Conservation (phyloP, 371 early-diverging fungal species). For the Capniomyces stellatus region DNA sequence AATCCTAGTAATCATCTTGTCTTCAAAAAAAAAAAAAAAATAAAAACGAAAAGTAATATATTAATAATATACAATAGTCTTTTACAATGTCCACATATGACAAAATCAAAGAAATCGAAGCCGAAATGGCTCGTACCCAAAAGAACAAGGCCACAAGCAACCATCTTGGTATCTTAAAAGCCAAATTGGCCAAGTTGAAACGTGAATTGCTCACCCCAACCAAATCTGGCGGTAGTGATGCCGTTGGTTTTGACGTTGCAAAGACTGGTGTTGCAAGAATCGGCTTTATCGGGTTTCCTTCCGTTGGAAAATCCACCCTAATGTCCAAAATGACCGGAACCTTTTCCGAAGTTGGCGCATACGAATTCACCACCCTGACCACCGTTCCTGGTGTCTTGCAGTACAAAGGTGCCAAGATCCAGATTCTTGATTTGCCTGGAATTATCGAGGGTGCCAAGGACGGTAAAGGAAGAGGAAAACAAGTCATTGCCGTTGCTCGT, state of each 20-base stretch:
- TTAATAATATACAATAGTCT: background rate
- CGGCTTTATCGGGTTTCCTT: conserved; percentile 89
- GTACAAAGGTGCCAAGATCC: conserved; percentile 95
- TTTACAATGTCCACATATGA: conserved; percentile 28
- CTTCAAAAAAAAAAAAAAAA: no score
- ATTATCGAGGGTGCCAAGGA: conserved; percentile 84
- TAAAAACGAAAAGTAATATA: background rate
- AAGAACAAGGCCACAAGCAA: conserved; percentile 95
- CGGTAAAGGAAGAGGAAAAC: conserved; percentile 97
- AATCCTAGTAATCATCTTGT: no score
- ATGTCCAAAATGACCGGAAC: conserved; percentile 98
- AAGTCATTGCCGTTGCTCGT: conserved; percentile 81
- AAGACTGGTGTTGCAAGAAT: conserved; percentile 94
- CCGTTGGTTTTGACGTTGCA: conserved; percentile 88
- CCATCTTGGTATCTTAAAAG: conserved; percentile 97
- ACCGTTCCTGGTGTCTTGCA: conserved; percentile 86
- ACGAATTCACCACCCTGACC: conserved; percentile 99
- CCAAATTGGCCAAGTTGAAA: conserved; percentile 91
- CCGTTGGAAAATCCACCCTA: conserved; percentile 93
- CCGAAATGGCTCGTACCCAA: conserved; percentile 83
- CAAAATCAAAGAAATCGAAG: conserved; percentile 74
- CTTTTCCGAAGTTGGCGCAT: conserved; percentile 87
- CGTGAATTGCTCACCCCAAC: conserved; percentile 85
- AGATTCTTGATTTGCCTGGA: conserved; percentile 48
- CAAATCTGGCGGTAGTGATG: conserved; percentile 61